Evolutionary conservation across 257 asterid genomes (phyloP).

Genomic region (Lycium barbarum): DNA sequence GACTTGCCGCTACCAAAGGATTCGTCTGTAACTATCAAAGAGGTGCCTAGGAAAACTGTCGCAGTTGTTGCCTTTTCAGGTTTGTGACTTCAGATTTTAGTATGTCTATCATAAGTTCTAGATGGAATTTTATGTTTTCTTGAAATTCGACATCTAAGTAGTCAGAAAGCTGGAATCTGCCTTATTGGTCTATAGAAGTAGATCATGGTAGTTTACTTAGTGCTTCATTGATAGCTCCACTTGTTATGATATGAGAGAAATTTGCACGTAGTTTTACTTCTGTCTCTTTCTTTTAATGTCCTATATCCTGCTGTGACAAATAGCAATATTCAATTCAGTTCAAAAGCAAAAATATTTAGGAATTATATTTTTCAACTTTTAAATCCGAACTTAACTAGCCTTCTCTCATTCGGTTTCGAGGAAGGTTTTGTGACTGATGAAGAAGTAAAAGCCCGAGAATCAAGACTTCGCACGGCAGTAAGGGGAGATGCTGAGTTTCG

Average conservation of each 20-base stretch:
- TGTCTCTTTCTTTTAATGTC: neutral
- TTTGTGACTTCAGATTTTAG: conserved; percentile 35
- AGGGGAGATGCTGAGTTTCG: conserved; percentile 56
- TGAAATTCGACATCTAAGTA: neutral
- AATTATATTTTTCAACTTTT: neutral
- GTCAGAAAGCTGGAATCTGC: neutral
- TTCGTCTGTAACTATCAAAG: conserved; percentile 64
- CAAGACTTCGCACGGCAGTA: conserved; percentile 56
- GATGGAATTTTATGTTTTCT: neutral
- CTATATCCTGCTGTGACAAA: neutral
- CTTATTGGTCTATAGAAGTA: neutral
- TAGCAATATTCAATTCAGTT: neutral
- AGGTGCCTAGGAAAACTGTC: conserved; percentile 67
- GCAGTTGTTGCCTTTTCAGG: conserved; percentile 90
- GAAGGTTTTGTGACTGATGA: conserved; percentile 83
- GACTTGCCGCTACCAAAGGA: conserved; percentile 82
- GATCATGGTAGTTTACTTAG: neutral
- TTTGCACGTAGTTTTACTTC: neutral
- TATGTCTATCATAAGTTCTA: neutral
- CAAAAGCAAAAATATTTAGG: neutral
- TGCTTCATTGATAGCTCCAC: conserved; percentile 2
- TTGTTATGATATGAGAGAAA: neutral
- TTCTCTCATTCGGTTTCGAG: conserved; percentile 15
- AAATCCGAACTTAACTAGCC: conserved; percentile 7
- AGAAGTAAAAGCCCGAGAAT: conserved; percentile 72